Base-by-base conservation (phyloP, 164 flowering plant species). In the Hamamelis virginiana region DNA sequence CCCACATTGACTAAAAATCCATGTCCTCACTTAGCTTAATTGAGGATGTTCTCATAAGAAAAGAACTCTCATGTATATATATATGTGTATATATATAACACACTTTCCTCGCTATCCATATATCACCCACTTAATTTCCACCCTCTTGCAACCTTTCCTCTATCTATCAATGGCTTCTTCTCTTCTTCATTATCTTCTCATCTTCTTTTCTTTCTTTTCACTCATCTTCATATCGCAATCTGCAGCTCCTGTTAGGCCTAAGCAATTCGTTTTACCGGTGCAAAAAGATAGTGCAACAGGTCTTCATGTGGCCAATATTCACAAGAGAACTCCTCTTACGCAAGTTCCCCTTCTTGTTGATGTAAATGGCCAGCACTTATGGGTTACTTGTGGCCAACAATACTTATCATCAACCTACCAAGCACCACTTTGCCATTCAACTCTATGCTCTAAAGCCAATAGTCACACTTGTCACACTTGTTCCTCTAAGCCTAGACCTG, bases 321-420 rank as follows among this genome's bases (percentile, higher is more conserved):
- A 62, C 1, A 74, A 76, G 53, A 45, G 83, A 22, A 80, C 83
- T 5, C 85, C 83, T 9, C 66, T 47, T 3, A 5, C 43, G 15
- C 41, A 66, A 0, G 43, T 76, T 4, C 73, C 78, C 1, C 67
- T 78, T 5, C 70, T 82, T 8, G n/a, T 82, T 21, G 85, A 82
- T 62, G 70, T 82, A 9, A 78, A 74, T 18, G 80, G 78, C 13
- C 65, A 28, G 46, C 69, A 67, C 62, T 47, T 82, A n/a, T 82
- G 81, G 81, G 76, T 64, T 0, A 60, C 62, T 41, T 82, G 82
- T 27, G 72, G 78, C 1, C 53, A 41, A 18, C 27, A 65, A 52
- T 78, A 78, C 71, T 2, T 38, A 16, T 81, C 81, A 33, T 66
- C 80, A 0, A 74, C 78, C 9, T 80, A 78, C 70, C 57, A 41